A percentile compares a stretch with the other conserved stretches of the same genome.
phyloP scores from a whole-genome alignment of 2,329 filamentous ascomycete genomes.

The Fusarium coicis region DNA sequence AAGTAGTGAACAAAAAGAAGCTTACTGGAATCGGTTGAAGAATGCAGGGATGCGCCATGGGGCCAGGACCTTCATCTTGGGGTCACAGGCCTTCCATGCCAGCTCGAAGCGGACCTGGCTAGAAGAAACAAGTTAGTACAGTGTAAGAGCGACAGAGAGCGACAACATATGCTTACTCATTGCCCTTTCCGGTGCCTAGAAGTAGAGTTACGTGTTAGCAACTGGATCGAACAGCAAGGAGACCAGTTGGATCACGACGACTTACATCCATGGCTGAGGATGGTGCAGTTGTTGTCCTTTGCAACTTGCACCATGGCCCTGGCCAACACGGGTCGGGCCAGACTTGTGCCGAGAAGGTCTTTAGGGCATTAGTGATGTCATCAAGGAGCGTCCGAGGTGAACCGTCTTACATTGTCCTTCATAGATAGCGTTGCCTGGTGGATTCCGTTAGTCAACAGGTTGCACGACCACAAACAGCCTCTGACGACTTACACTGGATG shows the following conservation, averaged over 20 bases:
- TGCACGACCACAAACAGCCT: neutral
- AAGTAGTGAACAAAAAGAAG: neutral
- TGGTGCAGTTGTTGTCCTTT: constrained; percentile 51
- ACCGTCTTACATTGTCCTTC: constrained; percentile 50
- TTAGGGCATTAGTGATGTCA: neutral
- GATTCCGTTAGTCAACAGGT: neutral
- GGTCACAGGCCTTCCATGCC: constrained; percentile 61
- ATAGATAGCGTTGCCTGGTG: constrained; percentile 17
- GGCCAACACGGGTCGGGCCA: constrained; percentile 74
- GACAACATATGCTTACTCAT: neutral
- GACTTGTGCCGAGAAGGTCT: constrained; percentile 59
- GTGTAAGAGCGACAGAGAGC: neutral
- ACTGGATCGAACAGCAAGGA: neutral
- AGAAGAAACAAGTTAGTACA: neutral
- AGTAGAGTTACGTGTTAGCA: neutral
- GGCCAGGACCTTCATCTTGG: constrained; percentile 74
- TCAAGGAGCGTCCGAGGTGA: neutral
- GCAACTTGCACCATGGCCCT: constrained; percentile 56
- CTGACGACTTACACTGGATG: constrained; percentile 62
- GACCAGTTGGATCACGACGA: neutral
- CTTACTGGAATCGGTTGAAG: constrained; percentile 68
- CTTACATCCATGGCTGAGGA: constrained; percentile 60
- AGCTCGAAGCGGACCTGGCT: constrained; percentile 53
- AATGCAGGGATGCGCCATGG: constrained; percentile 78
- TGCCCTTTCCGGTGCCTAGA: constrained; percentile 65